phyloP scores from a whole-genome alignment of 2,329 filamentous ascomycete species.

The Aspergillus transmontanensis region DNA sequence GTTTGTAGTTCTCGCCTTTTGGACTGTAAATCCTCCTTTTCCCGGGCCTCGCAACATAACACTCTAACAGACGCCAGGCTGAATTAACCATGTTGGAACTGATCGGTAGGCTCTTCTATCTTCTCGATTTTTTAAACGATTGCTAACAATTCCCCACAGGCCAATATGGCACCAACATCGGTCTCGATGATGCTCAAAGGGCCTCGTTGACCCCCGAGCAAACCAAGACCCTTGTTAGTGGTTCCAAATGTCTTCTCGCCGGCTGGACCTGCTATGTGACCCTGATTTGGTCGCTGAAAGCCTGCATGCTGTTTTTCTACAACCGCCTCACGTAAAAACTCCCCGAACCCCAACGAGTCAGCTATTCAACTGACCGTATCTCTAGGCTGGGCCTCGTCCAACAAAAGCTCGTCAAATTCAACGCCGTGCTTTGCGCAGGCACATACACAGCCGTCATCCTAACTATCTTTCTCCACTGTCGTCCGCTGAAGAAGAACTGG shows the following conservation, averaged over 20 bases:
- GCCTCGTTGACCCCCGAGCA: slow-evolving; percentile 33
- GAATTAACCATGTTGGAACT: slow-evolving; percentile 25
- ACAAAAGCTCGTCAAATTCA: slow-evolving; percentile 42
- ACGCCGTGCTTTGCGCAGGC: slow-evolving; percentile 29
- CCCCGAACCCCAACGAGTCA: background rate
- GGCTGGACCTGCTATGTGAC: slow-evolving; percentile 48
- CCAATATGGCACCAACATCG: slow-evolving; percentile 44
- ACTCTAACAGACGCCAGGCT: slow-evolving; percentile 8
- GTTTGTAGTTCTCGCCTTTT: slow-evolving; percentile 39
- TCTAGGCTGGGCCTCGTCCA: slow-evolving; percentile 41
- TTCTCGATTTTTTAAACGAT: background rate
- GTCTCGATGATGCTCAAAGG: slow-evolving; percentile 35
- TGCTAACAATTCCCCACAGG: slow-evolving; percentile 25
- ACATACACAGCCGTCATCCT: slow-evolving; percentile 39
- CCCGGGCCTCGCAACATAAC: background rate
- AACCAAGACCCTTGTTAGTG: slow-evolving; percentile 32
- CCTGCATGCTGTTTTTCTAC: slow-evolving; percentile 49
- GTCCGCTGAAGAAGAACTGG: slow-evolving; percentile 43
- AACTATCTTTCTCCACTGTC: slow-evolving; percentile 42
- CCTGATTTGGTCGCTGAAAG: slow-evolving; percentile 49
- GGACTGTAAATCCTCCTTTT: slow-evolving; percentile 34
- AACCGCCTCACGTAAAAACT: slow-evolving; percentile 44
- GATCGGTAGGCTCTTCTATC: slow-evolving; percentile 17
- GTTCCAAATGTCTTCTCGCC: slow-evolving; percentile 37
- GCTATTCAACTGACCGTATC: background rate